phyloP scores from a whole-genome alignment of 2,329 filamentous ascomycete genomes.

The Paraphaeosphaeria sporulosa region DNA sequence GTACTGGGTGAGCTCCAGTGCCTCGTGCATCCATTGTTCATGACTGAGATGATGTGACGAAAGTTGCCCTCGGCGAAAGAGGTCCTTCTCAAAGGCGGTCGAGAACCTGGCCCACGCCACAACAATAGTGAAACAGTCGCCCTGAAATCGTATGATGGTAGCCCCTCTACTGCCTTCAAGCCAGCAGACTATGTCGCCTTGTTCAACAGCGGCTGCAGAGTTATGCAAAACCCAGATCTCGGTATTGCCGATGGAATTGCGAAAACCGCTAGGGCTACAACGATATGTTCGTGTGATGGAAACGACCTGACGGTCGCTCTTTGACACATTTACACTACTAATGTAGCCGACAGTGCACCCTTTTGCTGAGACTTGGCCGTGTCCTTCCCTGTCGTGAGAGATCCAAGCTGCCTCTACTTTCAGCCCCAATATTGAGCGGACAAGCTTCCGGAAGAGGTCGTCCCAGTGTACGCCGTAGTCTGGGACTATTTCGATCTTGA shows the following conservation, averaged over 20 bases:
- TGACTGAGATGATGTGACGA: not conserved
- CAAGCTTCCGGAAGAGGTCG: not conserved
- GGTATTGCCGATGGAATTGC: not conserved
- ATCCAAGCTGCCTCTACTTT: slow-evolving; percentile 1
- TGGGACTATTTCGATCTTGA: slow-evolving; percentile 4
- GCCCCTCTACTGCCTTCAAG: not conserved
- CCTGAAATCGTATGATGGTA: not conserved
- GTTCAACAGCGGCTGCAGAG: not conserved
- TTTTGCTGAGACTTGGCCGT: not conserved
- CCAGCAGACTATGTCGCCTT: slow-evolving; percentile 3
- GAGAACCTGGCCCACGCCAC: not conserved
- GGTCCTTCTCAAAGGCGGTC: not conserved
- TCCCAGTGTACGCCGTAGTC: slow-evolving; percentile 14
- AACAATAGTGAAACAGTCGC: not conserved
- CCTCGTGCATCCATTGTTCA: not conserved
- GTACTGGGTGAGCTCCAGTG: not conserved
- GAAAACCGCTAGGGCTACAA: not conserved
- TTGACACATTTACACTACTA: not conserved
- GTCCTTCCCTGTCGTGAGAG: not conserved
- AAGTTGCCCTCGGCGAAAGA: not conserved
- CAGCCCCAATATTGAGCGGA: not conserved
- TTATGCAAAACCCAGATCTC: not conserved
- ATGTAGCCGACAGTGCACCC: not conserved
- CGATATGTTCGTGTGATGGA: not conserved
- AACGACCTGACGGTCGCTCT: not conserved